Base-by-base conservation (phyloP, 805 yeast genomes). In the Nakazawaea ambrosiae region DNA sequence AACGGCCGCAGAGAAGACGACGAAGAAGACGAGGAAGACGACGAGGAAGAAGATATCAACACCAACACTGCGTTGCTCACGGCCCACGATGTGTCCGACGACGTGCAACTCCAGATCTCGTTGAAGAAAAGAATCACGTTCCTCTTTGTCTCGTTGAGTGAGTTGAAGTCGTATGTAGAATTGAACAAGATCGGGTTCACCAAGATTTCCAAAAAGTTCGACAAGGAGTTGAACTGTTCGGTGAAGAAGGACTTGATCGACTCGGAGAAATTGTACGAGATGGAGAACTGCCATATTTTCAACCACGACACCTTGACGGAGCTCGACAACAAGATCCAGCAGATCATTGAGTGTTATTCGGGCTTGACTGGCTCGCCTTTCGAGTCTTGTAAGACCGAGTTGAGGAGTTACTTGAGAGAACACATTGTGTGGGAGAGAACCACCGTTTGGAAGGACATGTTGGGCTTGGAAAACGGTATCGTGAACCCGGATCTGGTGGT, bases 381-480 rank as follows among this genome's bases (percentile, higher is more conserved):
- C 12, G 73, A 66, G 20, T 49, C 60, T 8, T 75, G 78, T 24
- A 70, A 61, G 46, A 56, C 67, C 3, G 83, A 77, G 49, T 59
- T 80, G 44, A 73, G 75, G 39, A 68, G 78, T 2, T 75, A 70
- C 44, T 58, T 72, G 40, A 60, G 75, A 47, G 78, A 72, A 44
- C 75, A 70, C 44, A 71, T 71, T 33, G 75, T 72, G 3, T 72
- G 74, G 70, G 76, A 72, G 49, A 57, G 78, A 50, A 67, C 70
- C 43, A 70, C 76, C 0, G 71, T 72, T 11, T 72, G 77, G 77
- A 64, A 71, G 48, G 75, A 70, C 45, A 68, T 71, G 75, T 66
- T 71, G 39, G 75, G 75, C 1, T 53, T 70, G 46, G 68, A 64
- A 33, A 50, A 63, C 18, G 34, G 36, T 14, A 22, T 44, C 12